Percentiles rank a stretch among this genome's conserved stretches.
These are phyloP conservation scores for Gossypium davidsonii DNA, from an alignment of 441 rosid species.

Conservation along the genomic window DNA sequence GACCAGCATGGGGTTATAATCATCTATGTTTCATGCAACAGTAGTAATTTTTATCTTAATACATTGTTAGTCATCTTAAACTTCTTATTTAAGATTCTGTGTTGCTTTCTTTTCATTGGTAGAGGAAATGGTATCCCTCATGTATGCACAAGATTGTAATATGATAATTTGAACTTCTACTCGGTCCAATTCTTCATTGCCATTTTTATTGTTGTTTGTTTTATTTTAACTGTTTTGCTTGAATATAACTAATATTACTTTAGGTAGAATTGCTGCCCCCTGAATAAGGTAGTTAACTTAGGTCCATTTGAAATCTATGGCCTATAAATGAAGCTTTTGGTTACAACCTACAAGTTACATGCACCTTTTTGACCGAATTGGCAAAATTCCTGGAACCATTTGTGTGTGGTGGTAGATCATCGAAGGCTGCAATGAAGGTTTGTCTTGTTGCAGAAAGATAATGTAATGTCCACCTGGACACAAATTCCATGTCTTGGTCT, in stretches of 20 bases:
- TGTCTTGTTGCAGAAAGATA: not conserved
- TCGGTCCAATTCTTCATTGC: constrained; percentile 11
- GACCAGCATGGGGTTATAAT: constrained; percentile 26
- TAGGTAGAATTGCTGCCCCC: constrained; percentile 1
- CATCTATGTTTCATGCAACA: constrained; percentile 27
- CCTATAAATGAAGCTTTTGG: not conserved
- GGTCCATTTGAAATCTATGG: not conserved
- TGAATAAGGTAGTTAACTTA: not conserved
- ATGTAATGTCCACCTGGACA: not conserved
- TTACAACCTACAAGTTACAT: not conserved
- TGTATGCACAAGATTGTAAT: constrained; percentile 15
- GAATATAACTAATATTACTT: constrained; percentile 7
- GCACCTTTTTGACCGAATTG: not conserved
- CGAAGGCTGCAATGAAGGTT: not conserved
- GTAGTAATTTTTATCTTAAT: constrained; percentile 33
- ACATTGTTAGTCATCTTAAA: constrained; percentile 35
- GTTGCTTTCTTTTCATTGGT: constrained; percentile 23
- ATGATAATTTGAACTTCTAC: constrained; percentile 18
- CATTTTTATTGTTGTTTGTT: not conserved
- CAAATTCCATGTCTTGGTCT: not conserved
- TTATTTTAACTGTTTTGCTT: not conserved
- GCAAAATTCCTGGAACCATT: not conserved
- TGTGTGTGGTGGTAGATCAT: not conserved
- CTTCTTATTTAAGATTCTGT: constrained; percentile 22
- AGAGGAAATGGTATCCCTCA: constrained; percentile 19